Base-by-base conservation (phyloP, 2,329 filamentous ascomycete species). In the Colletotrichum eleusines region DNA sequence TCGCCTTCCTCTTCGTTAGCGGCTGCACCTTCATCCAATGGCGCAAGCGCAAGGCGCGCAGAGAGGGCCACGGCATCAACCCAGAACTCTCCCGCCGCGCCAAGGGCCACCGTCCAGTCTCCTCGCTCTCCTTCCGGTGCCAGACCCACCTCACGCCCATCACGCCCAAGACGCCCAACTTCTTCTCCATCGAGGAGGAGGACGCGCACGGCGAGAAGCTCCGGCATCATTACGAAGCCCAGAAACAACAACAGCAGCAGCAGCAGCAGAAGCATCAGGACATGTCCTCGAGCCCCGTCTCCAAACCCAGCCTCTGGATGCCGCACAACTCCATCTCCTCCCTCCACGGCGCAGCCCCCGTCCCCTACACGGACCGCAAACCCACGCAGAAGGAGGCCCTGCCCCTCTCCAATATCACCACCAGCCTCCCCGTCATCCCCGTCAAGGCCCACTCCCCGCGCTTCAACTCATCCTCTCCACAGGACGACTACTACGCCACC, bases 91-190 rank as follows among this genome's bases (percentile, higher is more conserved):
- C 75, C 51, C 74, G 74, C 55, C 67, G 74, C n/a, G 73, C 63
- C 18, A 54, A 64, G 26, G 72, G 74, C 20, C 77, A 80, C 71
- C 81, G 79, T 18, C 80, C 80, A n/a, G 76, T 76, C 18, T 87
- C 86, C 0, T 82, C 84, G 5, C 80, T 88, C 35, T 86, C 84
- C 1, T 88, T 88, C 77, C 82, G 82, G 40, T 88, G 86, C 77
- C 84, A 86, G 68, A 82, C 85, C 0, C 82, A 82, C 63, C 76
- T 84, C 31, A 80, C 80, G 11, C 81, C 81, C 1, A 76, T 84
- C 31, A 80, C 80, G 11, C 81, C 81, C 1, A 76, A 79, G 20
- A 82, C 81, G 0, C 81, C 83, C 0, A 75, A 76, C 46, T 81
- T 82, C 74, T 81, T 81, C 74, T 75, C 75, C 5, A 75, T 77